phyloP scores from a whole-genome alignment of 768 basidiomycete genomes.

The Xerocomus spinulosus region DNA sequence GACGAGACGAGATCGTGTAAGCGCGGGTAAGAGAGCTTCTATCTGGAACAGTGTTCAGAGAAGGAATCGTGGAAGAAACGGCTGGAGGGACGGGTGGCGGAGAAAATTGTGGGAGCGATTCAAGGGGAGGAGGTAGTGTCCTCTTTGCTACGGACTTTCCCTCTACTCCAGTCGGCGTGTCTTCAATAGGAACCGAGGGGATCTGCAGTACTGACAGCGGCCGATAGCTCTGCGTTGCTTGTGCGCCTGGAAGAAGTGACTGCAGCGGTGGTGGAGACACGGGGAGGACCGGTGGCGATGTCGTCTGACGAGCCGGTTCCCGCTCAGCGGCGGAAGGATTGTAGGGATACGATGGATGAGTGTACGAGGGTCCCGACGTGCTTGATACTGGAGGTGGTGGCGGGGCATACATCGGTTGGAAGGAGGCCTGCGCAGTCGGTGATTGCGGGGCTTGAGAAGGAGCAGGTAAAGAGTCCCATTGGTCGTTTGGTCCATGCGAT shows the following conservation, averaged over 20 bases:
- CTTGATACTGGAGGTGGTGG: constrained; percentile 18
- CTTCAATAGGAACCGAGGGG: constrained; percentile 4
- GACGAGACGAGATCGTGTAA: constrained; percentile 26
- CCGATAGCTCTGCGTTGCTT: constrained; percentile 14
- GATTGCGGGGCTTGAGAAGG: constrained; percentile 26
- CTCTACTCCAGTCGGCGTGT: constrained; percentile 2
- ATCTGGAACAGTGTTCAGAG: constrained; percentile 10
- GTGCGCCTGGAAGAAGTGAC: constrained; percentile 5
- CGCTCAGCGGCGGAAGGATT: constrained; percentile 8
- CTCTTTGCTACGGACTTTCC: constrained; percentile 10
- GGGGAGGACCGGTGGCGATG: constrained; percentile 7
- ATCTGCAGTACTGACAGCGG: constrained; percentile 20
- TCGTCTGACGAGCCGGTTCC: constrained; percentile 12
- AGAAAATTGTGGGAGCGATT: constrained; percentile 17
- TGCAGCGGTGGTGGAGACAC: constrained; percentile 11
- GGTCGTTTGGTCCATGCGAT: constrained; percentile 20
- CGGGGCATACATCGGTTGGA: constrained; percentile 27
- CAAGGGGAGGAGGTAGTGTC: constrained; percentile 2
- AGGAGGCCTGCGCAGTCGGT: constrained; percentile 24
- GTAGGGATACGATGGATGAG: constrained; percentile 11
- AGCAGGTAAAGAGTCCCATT: constrained; percentile 21
- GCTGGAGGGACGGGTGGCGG: constrained; percentile 13
- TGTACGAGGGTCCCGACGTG: constrained; percentile 12
- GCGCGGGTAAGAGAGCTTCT: constrained; percentile 22
- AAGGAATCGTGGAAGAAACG: constrained; percentile 18